These are phyloP conservation scores for Phytophthora multivora DNA, from an alignment of 352 stramenopile genomes.

Conservation along the genomic window DNA sequence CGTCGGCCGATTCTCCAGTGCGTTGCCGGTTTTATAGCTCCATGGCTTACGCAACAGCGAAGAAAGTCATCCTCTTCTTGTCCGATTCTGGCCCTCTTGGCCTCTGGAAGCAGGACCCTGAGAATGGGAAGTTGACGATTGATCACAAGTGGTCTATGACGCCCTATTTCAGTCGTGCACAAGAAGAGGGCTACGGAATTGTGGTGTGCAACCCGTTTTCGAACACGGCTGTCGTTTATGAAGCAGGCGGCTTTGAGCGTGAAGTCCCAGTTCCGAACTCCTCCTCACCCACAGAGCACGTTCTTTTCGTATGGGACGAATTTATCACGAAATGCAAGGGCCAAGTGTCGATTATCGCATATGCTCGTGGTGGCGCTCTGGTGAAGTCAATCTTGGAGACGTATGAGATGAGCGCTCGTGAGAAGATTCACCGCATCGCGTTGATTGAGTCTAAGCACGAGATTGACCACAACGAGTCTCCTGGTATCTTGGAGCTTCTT, in stretches of 20 bases:
- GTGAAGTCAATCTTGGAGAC: conserved; percentile 87
- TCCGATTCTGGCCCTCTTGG: conserved; percentile 86
- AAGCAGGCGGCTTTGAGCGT: conserved; percentile 88
- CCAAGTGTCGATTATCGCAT: conserved; percentile 87
- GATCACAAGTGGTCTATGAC: conserved; percentile 91
- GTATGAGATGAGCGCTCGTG: conserved; percentile 69
- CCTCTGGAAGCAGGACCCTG: conserved; percentile 82
- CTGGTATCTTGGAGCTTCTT: conserved; percentile 79
- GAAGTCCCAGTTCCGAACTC: conserved; percentile 86
- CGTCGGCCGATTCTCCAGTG: conserved; percentile 84
- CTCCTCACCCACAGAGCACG: conserved; percentile 81
- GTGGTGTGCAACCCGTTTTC: conserved; percentile 89
- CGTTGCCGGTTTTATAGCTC: conserved; percentile 88
- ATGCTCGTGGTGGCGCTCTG: conserved; percentile 76
- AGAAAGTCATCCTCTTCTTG: conserved; percentile 87
- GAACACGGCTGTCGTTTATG: conserved; percentile 88
- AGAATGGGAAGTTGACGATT: conserved; percentile 54
- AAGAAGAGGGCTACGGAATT: conserved; percentile 87
- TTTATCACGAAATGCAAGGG: conserved; percentile 83
- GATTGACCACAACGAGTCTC: conserved; percentile 80
- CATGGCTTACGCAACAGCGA: conserved; percentile 88
- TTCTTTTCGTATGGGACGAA: conserved; percentile 89
- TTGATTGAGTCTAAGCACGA: conserved; percentile 91
- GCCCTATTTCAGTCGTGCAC: conserved; percentile 80
- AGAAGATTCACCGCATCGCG: conserved; percentile 83